Conservation (phyloP, 352 stramenopile genomes). For the Phytopythium vexans region DNA sequence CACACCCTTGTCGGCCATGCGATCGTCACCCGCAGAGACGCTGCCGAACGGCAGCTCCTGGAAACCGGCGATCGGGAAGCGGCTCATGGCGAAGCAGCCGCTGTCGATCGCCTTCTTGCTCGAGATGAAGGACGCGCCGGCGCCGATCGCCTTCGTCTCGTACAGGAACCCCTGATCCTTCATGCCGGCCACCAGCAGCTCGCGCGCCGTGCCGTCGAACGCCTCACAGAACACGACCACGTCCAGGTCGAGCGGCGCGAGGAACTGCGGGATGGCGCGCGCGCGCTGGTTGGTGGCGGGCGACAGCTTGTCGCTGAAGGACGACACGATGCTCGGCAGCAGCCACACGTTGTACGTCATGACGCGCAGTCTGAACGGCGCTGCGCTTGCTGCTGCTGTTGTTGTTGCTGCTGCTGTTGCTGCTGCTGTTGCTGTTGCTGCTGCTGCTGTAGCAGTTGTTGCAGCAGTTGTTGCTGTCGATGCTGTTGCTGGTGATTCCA, state of each 20-base stretch:
- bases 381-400: not conserved
- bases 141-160: constrained; percentile 62
- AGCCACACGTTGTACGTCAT: constrained; percentile 80
- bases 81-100: constrained; percentile 69
- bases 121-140: constrained; percentile 35
- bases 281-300: constrained; percentile 40
- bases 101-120: constrained; percentile 63
- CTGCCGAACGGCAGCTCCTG: constrained; percentile 61
- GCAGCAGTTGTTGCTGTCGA: constrained; percentile 2
- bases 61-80: constrained; percentile 48
- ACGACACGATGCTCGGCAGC: constrained; percentile 53
- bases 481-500: no score
- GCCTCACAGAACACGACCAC: constrained; percentile 75
- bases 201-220: constrained; percentile 43
- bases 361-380: constrained; percentile 42
- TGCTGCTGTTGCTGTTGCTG: no score
- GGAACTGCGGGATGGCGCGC: constrained; percentile 47
- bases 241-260: constrained; percentile 38
- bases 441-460: not conserved
- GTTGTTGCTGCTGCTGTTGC: constrained; percentile 1
- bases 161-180: constrained; percentile 63
- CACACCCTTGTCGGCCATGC: constrained; percentile 60
- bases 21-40: constrained; percentile 51
- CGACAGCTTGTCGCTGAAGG: constrained; percentile 62
- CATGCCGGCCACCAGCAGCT: constrained; percentile 56